Base-by-base conservation (phyloP, 1,284 basidiomycete species). In the Ceratobasidium sp. region DNA sequence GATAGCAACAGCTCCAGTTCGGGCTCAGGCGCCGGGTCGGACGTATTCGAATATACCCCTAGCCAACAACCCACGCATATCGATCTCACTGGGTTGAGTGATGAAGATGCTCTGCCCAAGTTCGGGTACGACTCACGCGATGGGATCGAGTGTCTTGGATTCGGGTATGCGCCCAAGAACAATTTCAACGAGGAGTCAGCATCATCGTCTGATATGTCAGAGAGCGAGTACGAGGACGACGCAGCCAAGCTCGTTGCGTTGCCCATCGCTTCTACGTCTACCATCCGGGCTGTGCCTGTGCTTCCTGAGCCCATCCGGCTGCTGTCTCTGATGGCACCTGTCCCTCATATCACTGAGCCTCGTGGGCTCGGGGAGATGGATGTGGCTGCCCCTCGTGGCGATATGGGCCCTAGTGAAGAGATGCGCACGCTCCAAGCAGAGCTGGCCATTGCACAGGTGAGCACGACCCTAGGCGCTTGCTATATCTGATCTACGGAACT, bases 161-260 rank as follows among this genome's bases (percentile, higher is more conserved):
- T 57, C 18, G 66, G 66, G 26, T 69, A 55, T 41, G n/a, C 66
- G 11, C n/a, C 58, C 21, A 41, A 28, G 44, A 47, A 26, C 52
- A 4, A 21, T 50, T 69, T 57, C 35, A 52, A 44, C 14, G 66
- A 69, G 23, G 66, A 57, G 14, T 38, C 38, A 23, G 66, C 23
- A 18, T 66, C 63, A n/a, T 52, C 35, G 32, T 69, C 66, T 23
- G 66, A 69, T 43, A 69, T 69, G 66, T 69, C 66, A 26, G 66
- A 69, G 66, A 69, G 66, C 54, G 66, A 69, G 43, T 57, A 44
- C 44, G 66, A 69, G 30, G 66, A 55, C 16, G 66, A 69, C 1
- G 54, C 47, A 21, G 66, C 43, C 6, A 52, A 52, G 6, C 49
- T 52, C 1, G 66, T 52, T 30, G 28, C 66, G 9, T 52, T 28